Evolutionary conservation across 768 basidiomycete species (phyloP).

Genomic region (Phanerochaete carnosa): DNA sequence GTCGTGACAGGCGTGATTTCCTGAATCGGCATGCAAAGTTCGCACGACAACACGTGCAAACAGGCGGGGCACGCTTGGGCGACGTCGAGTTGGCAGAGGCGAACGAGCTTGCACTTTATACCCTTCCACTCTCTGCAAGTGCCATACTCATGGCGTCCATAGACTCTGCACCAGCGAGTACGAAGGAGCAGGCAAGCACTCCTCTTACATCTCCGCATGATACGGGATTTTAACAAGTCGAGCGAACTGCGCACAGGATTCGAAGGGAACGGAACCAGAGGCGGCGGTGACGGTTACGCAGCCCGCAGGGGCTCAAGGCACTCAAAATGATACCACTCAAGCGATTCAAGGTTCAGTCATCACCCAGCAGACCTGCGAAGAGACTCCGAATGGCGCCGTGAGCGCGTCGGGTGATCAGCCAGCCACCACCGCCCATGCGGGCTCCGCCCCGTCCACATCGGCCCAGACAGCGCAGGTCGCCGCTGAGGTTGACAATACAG

Average conservation of each 20-base stretch:
- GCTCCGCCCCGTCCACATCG: conserved; percentile 19
- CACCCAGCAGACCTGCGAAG: conserved; percentile 2
- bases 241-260: conserved; percentile 13
- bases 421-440: conserved; percentile 18
- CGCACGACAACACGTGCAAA: conserved; percentile 23
- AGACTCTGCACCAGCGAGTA: conserved; percentile 16
- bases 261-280: conserved; percentile 24
- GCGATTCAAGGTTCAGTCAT: neutral
- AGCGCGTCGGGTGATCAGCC: conserved; percentile 14
- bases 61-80: conserved; percentile 16
- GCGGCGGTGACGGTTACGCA: conserved; percentile 20
- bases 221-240: neutral
- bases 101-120: conserved; percentile 25
- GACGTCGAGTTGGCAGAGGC: conserved; percentile 20
- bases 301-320: conserved; percentile 19
- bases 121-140: conserved; percentile 22
- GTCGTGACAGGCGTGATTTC: neutral
- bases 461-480: conserved; percentile 6
- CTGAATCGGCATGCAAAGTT: conserved; percentile 3
- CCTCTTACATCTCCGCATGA: neutral
- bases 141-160: conserved; percentile 24
- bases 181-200: conserved; percentile 9
- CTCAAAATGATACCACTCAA: conserved; percentile 12
- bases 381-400: conserved; percentile 13
- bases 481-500: conserved; percentile 1